Evolutionary conservation across 202 grass and related monocot genomes (phyloP), one percentile per base, ranked within the genome.

Genomic region (Eragrostis tef): DNA sequence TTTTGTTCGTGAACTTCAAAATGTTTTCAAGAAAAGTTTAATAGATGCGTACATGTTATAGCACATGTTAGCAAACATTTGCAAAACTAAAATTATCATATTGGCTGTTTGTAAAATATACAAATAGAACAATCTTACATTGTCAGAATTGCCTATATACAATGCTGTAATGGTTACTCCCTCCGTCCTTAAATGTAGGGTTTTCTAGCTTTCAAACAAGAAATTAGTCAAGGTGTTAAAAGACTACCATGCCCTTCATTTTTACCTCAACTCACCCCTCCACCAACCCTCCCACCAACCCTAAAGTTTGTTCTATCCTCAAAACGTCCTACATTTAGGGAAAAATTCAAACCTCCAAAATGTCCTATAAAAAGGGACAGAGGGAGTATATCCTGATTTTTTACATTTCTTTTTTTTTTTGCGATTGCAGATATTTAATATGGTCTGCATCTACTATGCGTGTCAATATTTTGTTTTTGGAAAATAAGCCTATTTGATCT

Each of bases 351-450:
- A 31, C 1, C 29, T 31, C 29, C 29, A 31, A 31, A 31, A 31
- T 3, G 29, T 31, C 29, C 29, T 31, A 31, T 31, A 31, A 31
- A 31, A 31, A 31, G n/a, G n/a, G n/a, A n/a, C n/a, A n/a, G n/a
- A n/a, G n/a, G n/a, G n/a, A n/a, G n/a, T n/a, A 78, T 15, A 16
- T 66, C 59, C 5, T 64, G 5, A 34, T 64, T 34, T 31, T 14
- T 6, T 39, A 6, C 34, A 39, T 39, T 39, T 39, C 34, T 39
- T 39, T 39, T 39, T 2, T 39, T 11, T 7, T 16, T 51, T 9
- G 41, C 7, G 4, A 52, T 31, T 52, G 61, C 46, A 74, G 27
- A n/a, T 78, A 78, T 65, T 65, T 64, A 31, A 64, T 17, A 65
- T 65, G 60, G 49, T 57, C 16, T 34, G 13, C 21, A 76, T 59